Base-by-base conservation (phyloP, 228 moss, liverwort and hornwort species). In the Sphagnum magellanicum region DNA sequence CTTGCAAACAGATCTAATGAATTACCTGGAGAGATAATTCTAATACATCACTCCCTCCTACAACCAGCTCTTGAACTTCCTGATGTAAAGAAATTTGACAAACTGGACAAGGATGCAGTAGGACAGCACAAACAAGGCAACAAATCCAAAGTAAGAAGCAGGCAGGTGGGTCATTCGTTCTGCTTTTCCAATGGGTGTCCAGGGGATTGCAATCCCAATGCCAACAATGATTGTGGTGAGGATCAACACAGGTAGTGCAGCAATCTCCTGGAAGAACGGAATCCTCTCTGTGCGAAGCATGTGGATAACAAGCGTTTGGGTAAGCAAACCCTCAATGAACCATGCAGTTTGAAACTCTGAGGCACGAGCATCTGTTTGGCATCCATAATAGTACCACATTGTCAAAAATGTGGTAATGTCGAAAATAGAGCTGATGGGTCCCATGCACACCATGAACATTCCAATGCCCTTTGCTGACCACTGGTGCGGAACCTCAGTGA, bases 301-400 rank as follows among this genome's bases (percentile, higher is more conserved):
- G 77, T 77, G 77, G 48, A 77, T 77, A 52, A 77, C 69, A 64
- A 77, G 64, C 9, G 77, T 77, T 50, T 77, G 77, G n/a, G 77
- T 77, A 6, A 77, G 69, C n/a, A 73, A 64, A 5, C 77, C 77
- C 59, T 73, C 77, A 10, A 77, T 15, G 59, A 77, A 77, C 77
- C 77, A 77, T 32, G 77, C 77, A 6, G 73, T 77, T 50, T 77
- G 77, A 49, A 77, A 77, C 48, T 77, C 73, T 12, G 77, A 60
- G 15, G 61, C 64, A 5, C 52, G 51, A 15, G 48, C 73, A 8
- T 14, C 60, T 4, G 73, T 77, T 13, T 73, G 50, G 65, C 69
- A 73, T 0, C 65, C 69, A 48, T 77, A 77, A 60, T 55, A 73
- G 69, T 58, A 77, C 65, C 73, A 77, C 77, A 77, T 77, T 13